These are phyloP conservation scores for Saccharomyces jurei DNA, from an alignment of 805 yeast genomes.

Conservation along the genomic window DNA sequence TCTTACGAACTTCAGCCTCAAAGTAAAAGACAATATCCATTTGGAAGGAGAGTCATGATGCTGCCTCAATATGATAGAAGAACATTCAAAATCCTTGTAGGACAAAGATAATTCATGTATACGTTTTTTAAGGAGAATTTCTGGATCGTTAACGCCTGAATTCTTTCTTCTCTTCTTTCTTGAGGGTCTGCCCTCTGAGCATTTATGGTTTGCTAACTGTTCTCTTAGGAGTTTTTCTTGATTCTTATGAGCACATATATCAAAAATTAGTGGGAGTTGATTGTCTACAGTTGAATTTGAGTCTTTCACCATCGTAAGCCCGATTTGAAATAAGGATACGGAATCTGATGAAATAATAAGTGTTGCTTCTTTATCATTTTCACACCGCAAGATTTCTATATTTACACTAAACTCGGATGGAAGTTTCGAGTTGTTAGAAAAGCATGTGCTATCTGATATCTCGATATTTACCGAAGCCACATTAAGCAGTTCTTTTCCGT, in stretches of 20 bases:
- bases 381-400: not conserved
- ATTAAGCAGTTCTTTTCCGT: not conserved
- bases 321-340: not conserved
- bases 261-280: not conserved
- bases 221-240: not conserved
- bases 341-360: not conserved
- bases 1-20: conserved; percentile 6
- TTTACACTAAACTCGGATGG: not conserved
- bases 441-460: not conserved
- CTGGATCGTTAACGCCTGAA: not conserved
- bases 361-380: not conserved
- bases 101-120: not conserved
- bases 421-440: not conserved
- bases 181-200: not conserved
- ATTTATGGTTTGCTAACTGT: not conserved
- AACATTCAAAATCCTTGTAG: conserved; percentile 7
- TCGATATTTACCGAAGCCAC: not conserved
- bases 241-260: not conserved
- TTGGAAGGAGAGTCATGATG: not conserved
- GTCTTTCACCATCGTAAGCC: not conserved
- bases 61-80: not conserved
- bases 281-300: not conserved
- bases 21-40: conserved; percentile 7
- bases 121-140: not conserved
- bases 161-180: not conserved